Base-by-base conservation (phyloP, 768 basidiomycete genomes). In the Calvatia gigantea region DNA sequence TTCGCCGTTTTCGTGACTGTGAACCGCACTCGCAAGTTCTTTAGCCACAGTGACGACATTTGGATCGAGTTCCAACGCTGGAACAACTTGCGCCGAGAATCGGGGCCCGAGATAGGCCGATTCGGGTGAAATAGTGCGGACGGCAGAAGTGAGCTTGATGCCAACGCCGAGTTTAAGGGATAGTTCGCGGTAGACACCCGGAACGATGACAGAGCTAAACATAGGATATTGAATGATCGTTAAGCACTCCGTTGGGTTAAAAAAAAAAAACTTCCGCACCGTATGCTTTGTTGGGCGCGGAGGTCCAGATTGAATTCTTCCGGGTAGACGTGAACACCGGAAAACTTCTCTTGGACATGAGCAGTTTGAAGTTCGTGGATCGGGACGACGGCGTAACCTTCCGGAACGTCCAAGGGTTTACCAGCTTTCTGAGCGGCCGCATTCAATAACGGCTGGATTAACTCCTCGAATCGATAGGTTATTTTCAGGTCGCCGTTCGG, bases 51-150 rank as follows among this genome's bases (percentile, higher is more conserved):
- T 81, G 23, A 83, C 70, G 17, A 83, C 68, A 27, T 72, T 71
- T 3, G 66, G 70, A 54, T 83, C 76, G 68, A 80, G 75, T 19
- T 65, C 71, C 15, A 84, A 70, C 8, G 61, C 70, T 4, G 81
- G 81, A 25, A 82, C 76, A 25, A 83, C 76, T 39, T 79, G 68
- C 1, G 73, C 64, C 2, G 81, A 82, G 64, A 84, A 84, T 17
- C 80, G 75, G 2, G 81, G 81, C 1, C 81, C 81, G 11, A 83
- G 64, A 60, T 78, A 81, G 1, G 80, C 82, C 4, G 80, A 80
- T 42, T 79, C 76, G 2, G 81, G 81, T n/a, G 81, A 82, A 41
- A 84, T 82, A 1, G 81, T 81, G 55, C 83, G 78, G 14, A 83
- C 72, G 6, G 81, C 81, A 11, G 80, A 81, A 3, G 83, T 83